A percentile compares a stretch with the other conserved stretches of the same genome.
Conservation (phyloP, 2,329 filamentous ascomycete genomes). For the Zalaria sp. region DNA sequence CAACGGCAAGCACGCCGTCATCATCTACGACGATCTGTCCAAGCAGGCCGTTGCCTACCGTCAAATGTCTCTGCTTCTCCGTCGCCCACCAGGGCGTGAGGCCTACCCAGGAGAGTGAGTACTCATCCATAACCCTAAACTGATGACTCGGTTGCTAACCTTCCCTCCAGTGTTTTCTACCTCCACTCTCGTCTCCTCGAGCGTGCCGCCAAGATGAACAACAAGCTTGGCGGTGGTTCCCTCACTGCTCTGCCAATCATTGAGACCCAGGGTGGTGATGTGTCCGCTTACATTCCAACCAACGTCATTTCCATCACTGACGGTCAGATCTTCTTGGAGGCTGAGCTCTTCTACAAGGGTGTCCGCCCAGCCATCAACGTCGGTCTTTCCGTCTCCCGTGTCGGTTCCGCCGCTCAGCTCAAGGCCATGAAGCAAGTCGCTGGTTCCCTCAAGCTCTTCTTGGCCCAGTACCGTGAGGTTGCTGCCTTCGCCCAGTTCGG, state of each 20-base stretch:
- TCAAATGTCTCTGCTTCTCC: conserved; percentile 96
- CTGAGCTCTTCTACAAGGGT: conserved; percentile 99
- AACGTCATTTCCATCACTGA: conserved; percentile 99
- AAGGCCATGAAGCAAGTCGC: conserved; percentile 99
- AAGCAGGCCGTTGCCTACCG: conserved; percentile 90
- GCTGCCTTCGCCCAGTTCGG: conserved; percentile 99
- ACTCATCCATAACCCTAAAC: background rate
- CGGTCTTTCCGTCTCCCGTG: conserved; percentile 99
- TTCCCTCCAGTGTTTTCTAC: conserved; percentile 64
- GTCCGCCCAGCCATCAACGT: conserved; percentile 99
- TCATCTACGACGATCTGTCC: conserved; percentile 89
- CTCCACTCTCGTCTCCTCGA: conserved; percentile 98
- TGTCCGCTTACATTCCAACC: conserved; percentile 99
- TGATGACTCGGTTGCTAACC: conserved; percentile 10
- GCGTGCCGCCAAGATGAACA: conserved; percentile 98
- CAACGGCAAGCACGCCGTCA: conserved; percentile 72
- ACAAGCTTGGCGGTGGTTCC: conserved; percentile 87
- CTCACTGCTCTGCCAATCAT: conserved; percentile 95
- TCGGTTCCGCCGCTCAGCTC: conserved; percentile 97
- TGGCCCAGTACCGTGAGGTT: conserved; percentile 99
- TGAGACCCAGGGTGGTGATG: conserved; percentile 99
- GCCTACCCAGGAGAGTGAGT: conserved; percentile 85
- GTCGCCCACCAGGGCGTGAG: conserved; percentile 97
- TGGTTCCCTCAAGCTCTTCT: conserved; percentile 99
- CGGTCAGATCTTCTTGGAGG: conserved; percentile 98